phyloP scores from a whole-genome alignment of 1,139 yeast species.

The Saccharomycopsis hybrid region DNA sequence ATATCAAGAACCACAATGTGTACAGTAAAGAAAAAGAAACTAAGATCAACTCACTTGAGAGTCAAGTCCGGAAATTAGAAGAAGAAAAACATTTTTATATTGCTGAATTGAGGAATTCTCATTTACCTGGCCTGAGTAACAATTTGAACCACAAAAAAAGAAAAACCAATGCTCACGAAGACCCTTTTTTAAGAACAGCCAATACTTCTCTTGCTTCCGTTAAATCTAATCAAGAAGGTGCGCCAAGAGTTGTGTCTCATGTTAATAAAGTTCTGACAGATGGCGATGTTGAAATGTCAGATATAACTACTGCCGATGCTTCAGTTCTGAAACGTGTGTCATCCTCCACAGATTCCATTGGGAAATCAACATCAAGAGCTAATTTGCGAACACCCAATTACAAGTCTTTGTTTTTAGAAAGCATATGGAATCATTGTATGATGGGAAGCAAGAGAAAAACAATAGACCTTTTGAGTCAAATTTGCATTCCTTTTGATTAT shows the following conservation, averaged over 20 bases:
- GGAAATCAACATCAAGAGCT: background rate
- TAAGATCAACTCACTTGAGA: slow-evolving; percentile 8
- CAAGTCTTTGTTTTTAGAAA: slow-evolving; percentile 16
- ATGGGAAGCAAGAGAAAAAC: slow-evolving; percentile 15
- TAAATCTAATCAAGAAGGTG: background rate
- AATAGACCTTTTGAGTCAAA: slow-evolving; percentile 13
- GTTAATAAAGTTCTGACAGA: background rate
- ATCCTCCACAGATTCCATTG: background rate
- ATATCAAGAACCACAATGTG: slow-evolving; percentile 1
- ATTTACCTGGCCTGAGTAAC: background rate
- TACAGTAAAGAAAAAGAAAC: slow-evolving; percentile 12
- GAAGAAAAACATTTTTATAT: slow-evolving; percentile 18
- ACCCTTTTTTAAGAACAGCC: background rate
- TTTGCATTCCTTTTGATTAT: slow-evolving; percentile 18
- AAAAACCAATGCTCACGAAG: background rate
- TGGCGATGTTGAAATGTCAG: background rate
- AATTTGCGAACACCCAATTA: slow-evolving; percentile 11
- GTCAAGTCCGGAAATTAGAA: slow-evolving; percentile 11
- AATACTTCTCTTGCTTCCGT: background rate
- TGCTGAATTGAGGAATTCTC: slow-evolving; percentile 20
- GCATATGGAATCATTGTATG: slow-evolving; percentile 16
- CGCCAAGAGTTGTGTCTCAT: background rate
- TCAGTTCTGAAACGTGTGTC: background rate
- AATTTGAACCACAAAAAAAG: background rate
- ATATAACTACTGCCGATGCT: background rate